A percentile compares a stretch with the other conserved stretches of the same genome.
phyloP scores from a whole-genome alignment of 2,329 filamentous ascomycete genomes.

The Chaetomium globosum region DNA sequence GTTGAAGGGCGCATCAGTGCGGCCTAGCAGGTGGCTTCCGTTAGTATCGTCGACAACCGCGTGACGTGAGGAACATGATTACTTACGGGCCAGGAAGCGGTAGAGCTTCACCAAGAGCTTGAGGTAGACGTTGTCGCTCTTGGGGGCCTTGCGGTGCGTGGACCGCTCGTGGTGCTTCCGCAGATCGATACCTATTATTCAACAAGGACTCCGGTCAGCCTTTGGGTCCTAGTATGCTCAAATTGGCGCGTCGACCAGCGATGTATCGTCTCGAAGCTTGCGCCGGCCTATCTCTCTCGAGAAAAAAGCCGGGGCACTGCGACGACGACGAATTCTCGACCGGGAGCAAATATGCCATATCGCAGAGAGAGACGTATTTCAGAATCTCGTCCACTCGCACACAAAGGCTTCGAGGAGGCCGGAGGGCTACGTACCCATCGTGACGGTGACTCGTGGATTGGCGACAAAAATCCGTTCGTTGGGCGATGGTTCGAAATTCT shows the following conservation, averaged over 20 bases:
- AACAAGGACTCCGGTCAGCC: constrained; percentile 58
- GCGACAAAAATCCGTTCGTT: constrained; percentile 38
- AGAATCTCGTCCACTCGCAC: constrained; percentile 52
- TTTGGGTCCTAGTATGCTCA: constrained; percentile 66
- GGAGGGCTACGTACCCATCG: constrained; percentile 61
- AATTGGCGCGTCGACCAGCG: constrained; percentile 37
- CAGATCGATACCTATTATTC: constrained; percentile 69
- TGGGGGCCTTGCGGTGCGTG: constrained; percentile 89
- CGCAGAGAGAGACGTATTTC: constrained; percentile 37
- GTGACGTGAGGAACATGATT: neutral
- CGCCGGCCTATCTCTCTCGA: constrained; percentile 21
- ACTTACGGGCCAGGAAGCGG: constrained; percentile 91
- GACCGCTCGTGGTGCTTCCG: constrained; percentile 68
- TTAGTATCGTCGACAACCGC: neutral
- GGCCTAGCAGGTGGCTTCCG: constrained; percentile 58
- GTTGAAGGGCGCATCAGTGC: constrained; percentile 98
- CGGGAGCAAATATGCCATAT: constrained; percentile 36
- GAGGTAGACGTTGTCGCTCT: constrained; percentile 98
- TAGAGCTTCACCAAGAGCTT: constrained; percentile 98
- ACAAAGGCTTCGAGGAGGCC: constrained; percentile 48
- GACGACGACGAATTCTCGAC: constrained; percentile 25
- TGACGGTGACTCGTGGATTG: constrained; percentile 50
- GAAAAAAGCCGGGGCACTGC: constrained; percentile 18
- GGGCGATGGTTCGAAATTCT: constrained; percentile 30
- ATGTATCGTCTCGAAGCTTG: constrained; percentile 23